These are phyloP conservation scores for Neonectria faginata DNA, from an alignment of 2,329 filamentous ascomycete genomes.

Conservation along the genomic window DNA sequence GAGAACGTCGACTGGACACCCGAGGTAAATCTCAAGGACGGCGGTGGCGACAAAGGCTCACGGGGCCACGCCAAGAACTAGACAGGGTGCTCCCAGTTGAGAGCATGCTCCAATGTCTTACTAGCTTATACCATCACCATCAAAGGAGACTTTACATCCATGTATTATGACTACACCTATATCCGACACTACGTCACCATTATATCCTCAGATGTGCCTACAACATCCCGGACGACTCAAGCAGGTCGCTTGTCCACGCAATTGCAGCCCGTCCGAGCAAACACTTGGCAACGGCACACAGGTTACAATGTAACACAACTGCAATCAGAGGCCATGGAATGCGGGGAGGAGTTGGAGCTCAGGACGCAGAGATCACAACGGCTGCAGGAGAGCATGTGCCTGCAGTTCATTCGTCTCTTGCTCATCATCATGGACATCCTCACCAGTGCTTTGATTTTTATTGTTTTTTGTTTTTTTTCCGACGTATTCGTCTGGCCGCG, in stretches of 20 bases:
- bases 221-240: conserved; percentile 7
- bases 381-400: conserved; percentile 11
- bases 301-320: conserved; percentile 9
- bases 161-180: conserved; percentile 22
- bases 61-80: conserved; percentile 4
- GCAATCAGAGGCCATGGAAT: background rate
- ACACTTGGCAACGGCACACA: background rate
- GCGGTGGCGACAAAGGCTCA: conserved; percentile 12
- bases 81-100: background rate
- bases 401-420: conserved; percentile 8
- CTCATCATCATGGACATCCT: conserved; percentile 3
- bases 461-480: conserved; percentile 5
- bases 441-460: conserved; percentile 9
- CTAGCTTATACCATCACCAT: conserved; percentile 19
- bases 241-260: background rate
- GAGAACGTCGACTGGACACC: conserved; percentile 61
- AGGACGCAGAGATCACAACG: conserved; percentile 17
- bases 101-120: conserved; percentile 17
- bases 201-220: conserved; percentile 12
- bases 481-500: conserved; percentile 8
- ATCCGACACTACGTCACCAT: conserved; percentile 4
- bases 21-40: conserved; percentile 48
- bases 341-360: conserved; percentile 1
- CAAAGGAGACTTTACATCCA: conserved; percentile 17
- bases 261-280: background rate